Base-by-base conservation (phyloP, 192 early-diverging fungal species). In the Backusella parvicylindrica region DNA sequence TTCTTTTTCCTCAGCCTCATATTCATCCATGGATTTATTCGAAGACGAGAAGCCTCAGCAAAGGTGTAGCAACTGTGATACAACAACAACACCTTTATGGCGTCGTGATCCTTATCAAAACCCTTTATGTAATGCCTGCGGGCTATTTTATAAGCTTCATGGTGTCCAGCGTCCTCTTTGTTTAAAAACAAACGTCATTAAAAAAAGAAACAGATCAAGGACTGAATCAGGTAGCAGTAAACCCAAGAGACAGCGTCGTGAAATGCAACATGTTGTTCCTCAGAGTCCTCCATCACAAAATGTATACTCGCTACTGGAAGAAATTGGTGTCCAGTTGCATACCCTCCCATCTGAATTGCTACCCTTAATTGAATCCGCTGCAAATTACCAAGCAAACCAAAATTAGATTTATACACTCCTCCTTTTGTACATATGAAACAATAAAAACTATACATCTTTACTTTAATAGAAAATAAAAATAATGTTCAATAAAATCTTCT, bases 71-170 rank as follows among this genome's bases (percentile, higher is more conserved):
- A 80, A 80, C 53, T 80, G 79, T 28, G 31, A 23, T 8, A 80
- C 79, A 1, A 95, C 91, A 33, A 92, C 91, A n/a, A 99, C 98
- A 3, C 92, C 96, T 1, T 86, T 99, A 32, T 99, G 98, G 98
- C 91, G 98, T 5, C 85, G 96, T n/a, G 91, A 96, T 80, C 89
- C 91, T 9, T 86, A 91, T 53, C 97, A 97, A 36, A 92, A 95
- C 33, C 89, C 95, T 2, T 89, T 99, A 15, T 99, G 98, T 79
- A 99, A 99, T 70, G 97, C 97, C 0, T 99, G 98, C 77, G 98
- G 98, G 0, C 82, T 99, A 70, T 99, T 93, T 80, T 91, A 90
- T 80, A 99, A 99, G 86, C 85, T 99, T 23, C 98, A 99, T 78
- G 94, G 93, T 37, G 91, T 93, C 47, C 86, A 91, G 2, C 84